Evolutionary conservation across 176 grass and related monocot species (phyloP).

Genomic region (Metroxylon sagu): DNA sequence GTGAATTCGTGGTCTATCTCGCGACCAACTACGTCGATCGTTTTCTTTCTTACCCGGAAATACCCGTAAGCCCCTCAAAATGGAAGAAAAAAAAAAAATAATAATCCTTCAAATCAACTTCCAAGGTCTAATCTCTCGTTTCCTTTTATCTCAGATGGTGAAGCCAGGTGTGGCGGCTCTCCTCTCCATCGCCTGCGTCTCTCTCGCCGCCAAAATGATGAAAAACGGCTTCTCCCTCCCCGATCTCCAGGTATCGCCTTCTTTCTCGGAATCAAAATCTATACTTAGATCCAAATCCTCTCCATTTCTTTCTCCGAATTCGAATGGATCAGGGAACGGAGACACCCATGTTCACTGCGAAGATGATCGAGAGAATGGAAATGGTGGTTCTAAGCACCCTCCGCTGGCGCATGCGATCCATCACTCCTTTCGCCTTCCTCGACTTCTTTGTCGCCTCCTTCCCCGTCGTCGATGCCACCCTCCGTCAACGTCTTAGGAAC

Average conservation of each 20-base stretch:
- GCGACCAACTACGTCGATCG: conserved; percentile 95
- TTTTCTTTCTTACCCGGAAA: conserved; percentile 68
- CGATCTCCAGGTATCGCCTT: conserved; percentile 48
- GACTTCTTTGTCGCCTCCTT: conserved; percentile 73
- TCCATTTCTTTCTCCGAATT: too few relatives aligned
- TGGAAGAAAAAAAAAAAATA: too few relatives aligned
- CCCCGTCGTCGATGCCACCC: conserved; percentile 18
- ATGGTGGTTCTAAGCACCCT: conserved; percentile 45
- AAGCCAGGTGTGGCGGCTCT: conserved; percentile 60
- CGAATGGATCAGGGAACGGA: conserved; percentile 34
- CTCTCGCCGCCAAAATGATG: conserved; percentile 95
- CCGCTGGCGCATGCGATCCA: conserved; percentile 77
- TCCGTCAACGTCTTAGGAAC: conserved; percentile 46
- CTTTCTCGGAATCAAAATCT: too few relatives aligned
- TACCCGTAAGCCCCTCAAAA: conserved; percentile 31
- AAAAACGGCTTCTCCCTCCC: conserved; percentile 37
- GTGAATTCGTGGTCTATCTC: conserved; percentile 73
- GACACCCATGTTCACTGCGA: conserved; percentile 47
- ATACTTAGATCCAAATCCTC: too few relatives aligned
- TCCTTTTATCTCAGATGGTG: conserved; percentile 13
- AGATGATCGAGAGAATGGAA: conserved; percentile 69
- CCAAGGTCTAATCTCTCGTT: conserved; percentile 27
- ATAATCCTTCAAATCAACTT: too few relatives aligned
- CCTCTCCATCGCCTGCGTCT: conserved; percentile 80
- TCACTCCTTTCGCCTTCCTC: conserved; percentile 90